These are phyloP conservation scores for Aspergillus cristatus DNA, from an alignment of 495 filamentous ascomycete species.

Conservation along the genomic window DNA sequence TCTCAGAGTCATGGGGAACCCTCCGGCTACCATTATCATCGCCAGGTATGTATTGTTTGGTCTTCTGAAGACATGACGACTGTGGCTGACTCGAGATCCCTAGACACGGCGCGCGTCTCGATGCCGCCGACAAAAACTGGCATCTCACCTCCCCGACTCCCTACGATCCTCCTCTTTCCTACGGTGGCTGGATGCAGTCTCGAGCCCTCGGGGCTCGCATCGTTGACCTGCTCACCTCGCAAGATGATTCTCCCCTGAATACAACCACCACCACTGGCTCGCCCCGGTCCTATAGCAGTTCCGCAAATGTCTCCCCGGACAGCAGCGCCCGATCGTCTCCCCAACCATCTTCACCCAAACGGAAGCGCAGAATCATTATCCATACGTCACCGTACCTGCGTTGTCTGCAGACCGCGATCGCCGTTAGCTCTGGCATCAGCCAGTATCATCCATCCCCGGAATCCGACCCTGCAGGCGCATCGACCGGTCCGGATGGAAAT, in stretches of 20 bases:
- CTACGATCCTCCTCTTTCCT: slow-evolving; percentile 92
- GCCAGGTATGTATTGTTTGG: slow-evolving; percentile 51
- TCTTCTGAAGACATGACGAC: too few relatives aligned
- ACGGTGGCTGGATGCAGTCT: slow-evolving; percentile 85
- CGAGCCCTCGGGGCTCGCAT: slow-evolving; percentile 73
- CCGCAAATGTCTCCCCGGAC: slow-evolving; percentile 3
- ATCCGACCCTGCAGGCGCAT: not conserved
- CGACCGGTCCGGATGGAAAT: not conserved
- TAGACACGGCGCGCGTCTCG: slow-evolving; percentile 87
- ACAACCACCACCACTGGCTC: too few relatives aligned
- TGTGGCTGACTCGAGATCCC: not conserved
- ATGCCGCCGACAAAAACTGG: slow-evolving; percentile 91
- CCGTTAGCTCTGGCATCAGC: slow-evolving; percentile 79
- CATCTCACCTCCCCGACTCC: slow-evolving; percentile 89
- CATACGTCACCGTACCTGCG: slow-evolving; percentile 89
- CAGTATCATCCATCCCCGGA: slow-evolving; percentile 40
- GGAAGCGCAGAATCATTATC: slow-evolving; percentile 55
- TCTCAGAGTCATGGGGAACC: slow-evolving; percentile 37
- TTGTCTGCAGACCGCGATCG: slow-evolving; percentile 88
- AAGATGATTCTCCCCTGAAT: slow-evolving; percentile 17
- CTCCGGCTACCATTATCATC: slow-evolving; percentile 66
- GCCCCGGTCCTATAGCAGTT: not conserved
- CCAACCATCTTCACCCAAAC: slow-evolving; percentile 4
- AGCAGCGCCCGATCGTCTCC: slow-evolving; percentile 8
- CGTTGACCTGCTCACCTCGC: slow-evolving; percentile 53